A percentile compares a stretch with the other conserved stretches of the same genome.
phyloP scores from a whole-genome alignment of 2,329 filamentous ascomycete genomes.

The Fusarium denticulatum region DNA sequence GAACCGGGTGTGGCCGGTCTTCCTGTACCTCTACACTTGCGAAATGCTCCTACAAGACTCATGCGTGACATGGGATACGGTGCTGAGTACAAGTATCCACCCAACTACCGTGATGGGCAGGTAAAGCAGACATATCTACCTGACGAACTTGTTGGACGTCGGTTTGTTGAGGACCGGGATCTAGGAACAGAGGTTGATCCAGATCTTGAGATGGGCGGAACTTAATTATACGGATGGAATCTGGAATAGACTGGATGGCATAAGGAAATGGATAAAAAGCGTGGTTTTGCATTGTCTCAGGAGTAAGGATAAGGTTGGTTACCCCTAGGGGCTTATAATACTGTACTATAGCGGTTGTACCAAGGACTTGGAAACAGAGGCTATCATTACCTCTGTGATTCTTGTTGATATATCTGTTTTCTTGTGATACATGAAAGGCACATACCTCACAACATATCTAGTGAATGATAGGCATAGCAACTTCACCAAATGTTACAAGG shows the following conservation, averaged over 20 bases:
- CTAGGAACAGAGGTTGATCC: conserved; percentile 82
- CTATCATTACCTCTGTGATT: background rate
- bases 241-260: background rate
- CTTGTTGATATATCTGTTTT: background rate
- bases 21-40: conserved; percentile 85
- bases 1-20: conserved; percentile 86
- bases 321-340: conserved; percentile 6
- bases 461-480: background rate
- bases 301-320: conserved; percentile 17
- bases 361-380: conserved; percentile 9
- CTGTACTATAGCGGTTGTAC: conserved; percentile 7
- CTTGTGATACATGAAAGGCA: background rate
- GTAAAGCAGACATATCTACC: conserved; percentile 94
- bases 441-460: background rate
- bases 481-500: background rate
- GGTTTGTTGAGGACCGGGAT: conserved; percentile 82
- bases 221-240: background rate
- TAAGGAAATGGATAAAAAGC: conserved; percentile 4
- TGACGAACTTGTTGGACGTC: conserved; percentile 73
- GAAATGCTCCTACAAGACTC: conserved; percentile 90
- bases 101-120: conserved; percentile 82
- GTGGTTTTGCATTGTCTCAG: conserved; percentile 13
- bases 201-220: conserved; percentile 61
- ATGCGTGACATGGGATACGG: conserved; percentile 96
- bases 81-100: conserved; percentile 95